These are phyloP conservation scores for Huiozyma sinensis DNA, from an alignment of 805 yeast species.

Conservation along the genomic window DNA sequence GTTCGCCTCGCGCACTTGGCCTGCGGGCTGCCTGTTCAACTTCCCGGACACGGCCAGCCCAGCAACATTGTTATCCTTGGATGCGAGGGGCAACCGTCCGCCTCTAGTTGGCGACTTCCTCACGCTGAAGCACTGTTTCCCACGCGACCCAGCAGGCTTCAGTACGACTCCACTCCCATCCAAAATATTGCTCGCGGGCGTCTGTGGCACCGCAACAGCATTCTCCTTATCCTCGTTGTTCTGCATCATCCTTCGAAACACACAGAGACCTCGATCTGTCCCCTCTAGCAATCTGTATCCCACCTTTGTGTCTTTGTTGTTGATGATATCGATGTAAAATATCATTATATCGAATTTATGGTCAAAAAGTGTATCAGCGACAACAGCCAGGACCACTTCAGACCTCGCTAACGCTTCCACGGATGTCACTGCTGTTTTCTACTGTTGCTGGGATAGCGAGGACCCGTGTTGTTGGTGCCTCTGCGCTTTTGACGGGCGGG, in stretches of 20 bases:
- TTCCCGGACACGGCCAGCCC: neutral
- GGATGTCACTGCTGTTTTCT: too few species aligned
- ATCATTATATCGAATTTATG: too few species aligned
- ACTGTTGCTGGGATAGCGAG: too few species aligned
- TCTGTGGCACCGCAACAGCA: slow-evolving; percentile 6
- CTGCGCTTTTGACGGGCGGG: neutral
- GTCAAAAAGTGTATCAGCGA: too few species aligned
- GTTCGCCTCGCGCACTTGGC: neutral
- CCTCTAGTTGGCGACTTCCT: neutral
- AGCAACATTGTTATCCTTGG: slow-evolving; percentile 21
- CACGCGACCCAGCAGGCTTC: too few species aligned
- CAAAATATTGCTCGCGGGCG: neutral
- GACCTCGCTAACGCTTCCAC: too few species aligned
- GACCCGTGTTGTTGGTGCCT: too few species aligned
- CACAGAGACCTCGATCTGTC: too few species aligned
- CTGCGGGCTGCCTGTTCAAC: too few species aligned
- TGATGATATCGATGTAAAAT: neutral
- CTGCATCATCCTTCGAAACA: neutral
- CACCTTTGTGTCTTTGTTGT: neutral
- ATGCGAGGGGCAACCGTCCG: slow-evolving; percentile 21
- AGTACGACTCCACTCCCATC: neutral
- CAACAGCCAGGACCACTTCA: too few species aligned
- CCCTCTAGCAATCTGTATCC: neutral
- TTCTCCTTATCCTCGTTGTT: slow-evolving; percentile 3
- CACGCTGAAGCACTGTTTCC: neutral